These are phyloP conservation scores for Aureobasidium sp. DNA, from an alignment of 2,329 filamentous ascomycete genomes.

Conservation along the genomic window DNA sequence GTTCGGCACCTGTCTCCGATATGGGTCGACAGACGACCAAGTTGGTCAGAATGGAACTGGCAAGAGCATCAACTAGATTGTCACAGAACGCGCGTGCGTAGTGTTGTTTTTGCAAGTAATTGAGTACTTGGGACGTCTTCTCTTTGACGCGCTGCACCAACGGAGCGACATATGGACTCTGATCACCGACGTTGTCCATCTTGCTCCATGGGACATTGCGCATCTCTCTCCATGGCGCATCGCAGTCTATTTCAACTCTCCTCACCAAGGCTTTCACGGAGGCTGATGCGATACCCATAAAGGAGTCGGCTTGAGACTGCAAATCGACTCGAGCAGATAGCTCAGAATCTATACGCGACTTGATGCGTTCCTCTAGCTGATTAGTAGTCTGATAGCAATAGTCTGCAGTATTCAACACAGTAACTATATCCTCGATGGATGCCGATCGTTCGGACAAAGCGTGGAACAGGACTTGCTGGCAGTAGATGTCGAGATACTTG, in stretches of 20 bases:
- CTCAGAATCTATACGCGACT: conserved; percentile 76
- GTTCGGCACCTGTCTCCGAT: conserved; percentile 89
- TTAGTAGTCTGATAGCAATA: conserved; percentile 93
- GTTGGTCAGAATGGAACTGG: conserved; percentile 70
- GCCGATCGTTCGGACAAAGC: conserved; percentile 58
- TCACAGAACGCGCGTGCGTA: conserved; percentile 94
- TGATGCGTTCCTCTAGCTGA: conserved; percentile 91
- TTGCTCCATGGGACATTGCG: conserved; percentile 90
- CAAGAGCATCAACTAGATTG: conserved; percentile 84
- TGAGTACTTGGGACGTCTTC: conserved; percentile 67
- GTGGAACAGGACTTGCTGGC: conserved; percentile 79
- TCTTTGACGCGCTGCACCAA: conserved; percentile 66
- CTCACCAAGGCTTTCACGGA: conserved; percentile 78
- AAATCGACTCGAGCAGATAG: conserved; percentile 72
- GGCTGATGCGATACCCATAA: conserved; percentile 88
- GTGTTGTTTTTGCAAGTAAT: conserved; percentile 76
- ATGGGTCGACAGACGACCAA: conserved; percentile 86
- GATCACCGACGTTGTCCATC: conserved; percentile 87
- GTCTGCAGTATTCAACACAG: conserved; percentile 92
- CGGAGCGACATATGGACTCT: conserved; percentile 85
- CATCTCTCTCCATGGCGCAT: conserved; percentile 94
- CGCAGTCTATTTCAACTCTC: conserved; percentile 73
- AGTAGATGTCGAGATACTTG: conserved; percentile 92
- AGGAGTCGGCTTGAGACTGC: conserved; percentile 87
- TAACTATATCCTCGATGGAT: conserved; percentile 67